A percentile compares a stretch with the other conserved stretches of the same genome.
Evolutionary conservation across 805 yeast genomes (phyloP).

Genomic region (Yamadazyma phyllophila): DNA sequence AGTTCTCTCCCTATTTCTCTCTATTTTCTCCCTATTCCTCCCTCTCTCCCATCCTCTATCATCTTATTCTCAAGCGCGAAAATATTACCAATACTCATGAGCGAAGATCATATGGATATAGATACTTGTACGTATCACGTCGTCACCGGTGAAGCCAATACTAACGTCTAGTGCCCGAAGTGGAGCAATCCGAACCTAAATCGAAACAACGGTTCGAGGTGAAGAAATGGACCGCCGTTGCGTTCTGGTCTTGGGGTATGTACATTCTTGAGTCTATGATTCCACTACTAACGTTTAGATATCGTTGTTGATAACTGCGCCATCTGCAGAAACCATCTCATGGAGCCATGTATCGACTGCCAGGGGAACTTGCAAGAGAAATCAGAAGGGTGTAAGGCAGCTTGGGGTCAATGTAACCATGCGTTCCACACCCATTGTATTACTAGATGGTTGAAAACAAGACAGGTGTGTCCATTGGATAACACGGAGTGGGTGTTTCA

Average conservation of each 20-base stretch:
- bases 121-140: slow-evolving; percentile 22
- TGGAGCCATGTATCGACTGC: slow-evolving; percentile 98
- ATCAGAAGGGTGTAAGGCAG: slow-evolving; percentile 82
- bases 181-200: slow-evolving; percentile 23
- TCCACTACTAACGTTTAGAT: slow-evolving; percentile 36
- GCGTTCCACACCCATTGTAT: slow-evolving; percentile 99
- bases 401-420: slow-evolving; percentile 96
- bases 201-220: slow-evolving; percentile 71
- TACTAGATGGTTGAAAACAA: slow-evolving; percentile 88
- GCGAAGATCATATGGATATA: slow-evolving; percentile 32
- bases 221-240: slow-evolving; percentile 98
- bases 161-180: slow-evolving; percentile 20
- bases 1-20: background rate
- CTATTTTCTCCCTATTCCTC: background rate
- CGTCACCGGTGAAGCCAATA: background rate
- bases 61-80: background rate
- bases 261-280: slow-evolving; percentile 12
- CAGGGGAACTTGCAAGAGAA: slow-evolving; percentile 72
- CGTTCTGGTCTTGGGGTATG: slow-evolving; percentile 98
- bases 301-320: slow-evolving; percentile 95
- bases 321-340: slow-evolving; percentile 93
- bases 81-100: slow-evolving; percentile 11
- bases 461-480: slow-evolving; percentile 96
- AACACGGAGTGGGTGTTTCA: slow-evolving; percentile 79
- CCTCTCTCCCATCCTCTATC: too few relatives aligned